Evolutionary conservation across 805 yeast species (phyloP).

Genomic region (Metschnikowia proteae): DNA sequence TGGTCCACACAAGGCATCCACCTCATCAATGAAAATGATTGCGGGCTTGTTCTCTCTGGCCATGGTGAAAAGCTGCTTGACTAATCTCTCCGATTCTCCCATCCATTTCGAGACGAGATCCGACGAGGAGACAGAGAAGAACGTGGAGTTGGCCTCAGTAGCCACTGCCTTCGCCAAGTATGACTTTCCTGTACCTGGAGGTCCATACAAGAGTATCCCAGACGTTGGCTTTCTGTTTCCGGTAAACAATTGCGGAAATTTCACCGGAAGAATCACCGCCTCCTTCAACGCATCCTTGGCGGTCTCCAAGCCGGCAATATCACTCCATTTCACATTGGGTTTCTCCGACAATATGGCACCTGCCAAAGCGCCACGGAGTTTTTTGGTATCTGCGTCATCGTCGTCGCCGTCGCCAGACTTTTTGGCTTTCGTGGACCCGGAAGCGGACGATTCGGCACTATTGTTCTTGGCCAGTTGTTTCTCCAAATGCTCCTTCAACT

Average conservation of each 20-base stretch:
- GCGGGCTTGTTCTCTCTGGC: slow-evolving; percentile 96
- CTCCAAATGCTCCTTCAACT: slow-evolving; percentile 83
- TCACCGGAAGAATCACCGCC: slow-evolving; percentile 94
- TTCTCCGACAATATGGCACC: slow-evolving; percentile 89
- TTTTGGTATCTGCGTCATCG: slow-evolving; percentile 81
- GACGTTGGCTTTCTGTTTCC: slow-evolving; percentile 92
- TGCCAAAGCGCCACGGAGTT: slow-evolving; percentile 83
- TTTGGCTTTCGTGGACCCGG: slow-evolving; percentile 56
- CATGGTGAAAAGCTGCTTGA: slow-evolving; percentile 90
- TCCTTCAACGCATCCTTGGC: slow-evolving; percentile 97
- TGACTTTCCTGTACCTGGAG: slow-evolving; percentile 97
- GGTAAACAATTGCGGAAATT: slow-evolving; percentile 90
- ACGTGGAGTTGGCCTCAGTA: slow-evolving; percentile 95
- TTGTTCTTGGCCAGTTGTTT: slow-evolving; percentile 46
- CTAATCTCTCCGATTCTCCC: slow-evolving; percentile 97
- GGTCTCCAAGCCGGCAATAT: slow-evolving; percentile 90
- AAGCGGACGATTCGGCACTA: slow-evolving; percentile 49
- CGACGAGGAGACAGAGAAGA: slow-evolving; percentile 92
- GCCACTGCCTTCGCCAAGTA: slow-evolving; percentile 97
- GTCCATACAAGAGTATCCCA: slow-evolving; percentile 70
- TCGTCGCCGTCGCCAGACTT: slow-evolving; percentile 54
- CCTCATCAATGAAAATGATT: slow-evolving; percentile 95
- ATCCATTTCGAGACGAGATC: slow-evolving; percentile 98
- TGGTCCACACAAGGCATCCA: slow-evolving; percentile 96
- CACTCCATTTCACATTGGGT: slow-evolving; percentile 92